phyloP scores from a whole-genome alignment of 2,329 filamentous ascomycete species.

The Elsinoe necatrix region DNA sequence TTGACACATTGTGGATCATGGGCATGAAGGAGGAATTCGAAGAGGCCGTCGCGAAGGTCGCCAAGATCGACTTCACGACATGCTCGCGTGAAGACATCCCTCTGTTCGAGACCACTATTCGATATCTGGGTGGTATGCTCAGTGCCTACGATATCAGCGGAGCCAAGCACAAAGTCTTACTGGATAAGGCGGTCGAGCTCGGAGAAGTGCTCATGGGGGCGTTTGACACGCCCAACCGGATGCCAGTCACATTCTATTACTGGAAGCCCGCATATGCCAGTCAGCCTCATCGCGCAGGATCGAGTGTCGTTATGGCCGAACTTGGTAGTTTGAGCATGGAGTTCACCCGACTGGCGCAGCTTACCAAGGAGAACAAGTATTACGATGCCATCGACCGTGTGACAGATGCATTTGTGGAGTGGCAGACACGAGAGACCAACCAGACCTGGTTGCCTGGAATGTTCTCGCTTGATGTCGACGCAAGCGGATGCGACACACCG shows the following conservation, averaged over 20 bases:
- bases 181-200: slow-evolving; percentile 71
- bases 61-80: slow-evolving; percentile 74
- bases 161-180: slow-evolving; percentile 56
- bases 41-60: slow-evolving; percentile 61
- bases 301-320: slow-evolving; percentile 54
- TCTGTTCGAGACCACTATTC: slow-evolving; percentile 87
- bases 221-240: slow-evolving; percentile 88
- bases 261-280: slow-evolving; percentile 62
- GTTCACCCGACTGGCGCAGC: slow-evolving; percentile 79
- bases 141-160: slow-evolving; percentile 81
- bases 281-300: slow-evolving; percentile 54
- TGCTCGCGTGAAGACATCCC: slow-evolving; percentile 61
- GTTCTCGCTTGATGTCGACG: slow-evolving; percentile 70
- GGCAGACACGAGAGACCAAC: slow-evolving; percentile 48
- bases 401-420: slow-evolving; percentile 67
- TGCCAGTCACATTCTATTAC: slow-evolving; percentile 74
- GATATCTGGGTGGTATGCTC: slow-evolving; percentile 79
- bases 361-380: slow-evolving; percentile 73
- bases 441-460: slow-evolving; percentile 64
- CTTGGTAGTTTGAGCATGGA: slow-evolving; percentile 75
- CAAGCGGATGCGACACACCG: slow-evolving; percentile 64
- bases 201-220: slow-evolving; percentile 72
- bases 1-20: slow-evolving; percentile 86
- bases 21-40: slow-evolving; percentile 70
- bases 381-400: slow-evolving; percentile 85